Evolutionary conservation across 2,329 filamentous ascomycete genomes (phyloP).

Genomic region (Metarhizium guizhouense): DNA sequence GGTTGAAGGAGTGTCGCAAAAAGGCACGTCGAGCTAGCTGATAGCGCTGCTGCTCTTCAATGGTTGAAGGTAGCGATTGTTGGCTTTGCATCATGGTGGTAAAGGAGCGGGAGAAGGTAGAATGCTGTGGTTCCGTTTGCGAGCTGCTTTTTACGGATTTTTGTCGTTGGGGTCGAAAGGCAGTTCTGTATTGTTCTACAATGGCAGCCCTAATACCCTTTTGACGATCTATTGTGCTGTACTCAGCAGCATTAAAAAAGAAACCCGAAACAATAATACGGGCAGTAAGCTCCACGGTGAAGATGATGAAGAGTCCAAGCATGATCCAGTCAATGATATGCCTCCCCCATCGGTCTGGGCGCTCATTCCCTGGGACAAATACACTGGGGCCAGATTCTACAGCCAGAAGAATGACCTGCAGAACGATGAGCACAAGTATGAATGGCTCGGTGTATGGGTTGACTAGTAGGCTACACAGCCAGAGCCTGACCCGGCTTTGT

Average conservation of each 20-base stretch:
- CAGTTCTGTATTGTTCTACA: slow-evolving; percentile 62
- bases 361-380: slow-evolving; percentile 49
- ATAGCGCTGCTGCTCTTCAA: slow-evolving; percentile 70
- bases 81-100: slow-evolving; percentile 68
- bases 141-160: slow-evolving; percentile 51
- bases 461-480: slow-evolving; percentile 75
- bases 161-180: slow-evolving; percentile 76
- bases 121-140: slow-evolving; percentile 39
- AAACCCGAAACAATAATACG: slow-evolving; percentile 91
- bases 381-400: slow-evolving; percentile 72
- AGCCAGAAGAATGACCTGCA: slow-evolving; percentile 81
- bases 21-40: slow-evolving; percentile 88
- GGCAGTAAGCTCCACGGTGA: slow-evolving; percentile 75
- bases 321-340: slow-evolving; percentile 70
- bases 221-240: slow-evolving; percentile 79
- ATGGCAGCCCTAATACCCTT: slow-evolving; percentile 67
- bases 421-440: slow-evolving; percentile 77
- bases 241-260: slow-evolving; percentile 80
- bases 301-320: slow-evolving; percentile 75
- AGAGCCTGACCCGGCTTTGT: slow-evolving; percentile 63
- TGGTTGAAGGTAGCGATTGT: slow-evolving; percentile 47
- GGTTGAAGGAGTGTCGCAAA: slow-evolving; percentile 89
- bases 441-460: slow-evolving; percentile 80
- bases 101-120: slow-evolving; percentile 67
- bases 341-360: slow-evolving; percentile 57